These are phyloP conservation scores for Vachellia pachyceras DNA, from an alignment of 306 rosid species.

Conservation along the genomic window DNA sequence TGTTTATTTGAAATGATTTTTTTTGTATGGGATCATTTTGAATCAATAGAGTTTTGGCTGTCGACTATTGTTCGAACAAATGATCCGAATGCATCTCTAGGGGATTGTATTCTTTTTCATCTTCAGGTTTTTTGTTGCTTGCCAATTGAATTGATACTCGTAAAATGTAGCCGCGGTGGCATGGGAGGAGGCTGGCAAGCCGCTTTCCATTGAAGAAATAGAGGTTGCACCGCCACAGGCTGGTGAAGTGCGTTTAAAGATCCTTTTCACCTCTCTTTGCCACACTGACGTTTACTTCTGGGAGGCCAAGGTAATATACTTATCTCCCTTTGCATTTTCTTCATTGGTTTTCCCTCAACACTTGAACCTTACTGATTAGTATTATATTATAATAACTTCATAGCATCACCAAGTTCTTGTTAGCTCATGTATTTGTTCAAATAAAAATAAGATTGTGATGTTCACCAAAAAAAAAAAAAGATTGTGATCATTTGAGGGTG, in stretches of 20 bases:
- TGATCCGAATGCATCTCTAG: background rate
- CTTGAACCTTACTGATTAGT: background rate
- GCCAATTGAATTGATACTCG: background rate
- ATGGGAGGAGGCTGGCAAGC: slow-evolving; percentile 64
- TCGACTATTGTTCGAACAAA: background rate
- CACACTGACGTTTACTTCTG: slow-evolving; percentile 62
- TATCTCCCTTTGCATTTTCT: background rate
- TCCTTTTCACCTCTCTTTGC: slow-evolving; percentile 62
- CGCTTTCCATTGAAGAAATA: slow-evolving; percentile 53
- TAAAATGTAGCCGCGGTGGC: slow-evolving; percentile 51
- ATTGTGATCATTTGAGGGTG: background rate
- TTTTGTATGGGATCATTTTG: background rate
- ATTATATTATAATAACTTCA: background rate
- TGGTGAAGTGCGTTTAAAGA: slow-evolving; percentile 61
- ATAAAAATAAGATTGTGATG: background rate
- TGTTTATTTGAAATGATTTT: background rate
- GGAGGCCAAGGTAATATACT: slow-evolving; percentile 52
- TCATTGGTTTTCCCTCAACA: background rate
- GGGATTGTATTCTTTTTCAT: background rate
- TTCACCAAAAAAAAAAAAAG: too few species aligned
- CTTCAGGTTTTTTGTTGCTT: background rate
- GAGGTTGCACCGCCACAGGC: slow-evolving; percentile 62
- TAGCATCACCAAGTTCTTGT: background rate
- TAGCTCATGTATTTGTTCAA: background rate
- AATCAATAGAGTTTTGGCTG: background rate